Evolutionary conservation across 2,329 filamentous ascomycete genomes (phyloP), one percentile per base, ranked within the genome.

Genomic region (Fusarium pseudocircinatum): DNA sequence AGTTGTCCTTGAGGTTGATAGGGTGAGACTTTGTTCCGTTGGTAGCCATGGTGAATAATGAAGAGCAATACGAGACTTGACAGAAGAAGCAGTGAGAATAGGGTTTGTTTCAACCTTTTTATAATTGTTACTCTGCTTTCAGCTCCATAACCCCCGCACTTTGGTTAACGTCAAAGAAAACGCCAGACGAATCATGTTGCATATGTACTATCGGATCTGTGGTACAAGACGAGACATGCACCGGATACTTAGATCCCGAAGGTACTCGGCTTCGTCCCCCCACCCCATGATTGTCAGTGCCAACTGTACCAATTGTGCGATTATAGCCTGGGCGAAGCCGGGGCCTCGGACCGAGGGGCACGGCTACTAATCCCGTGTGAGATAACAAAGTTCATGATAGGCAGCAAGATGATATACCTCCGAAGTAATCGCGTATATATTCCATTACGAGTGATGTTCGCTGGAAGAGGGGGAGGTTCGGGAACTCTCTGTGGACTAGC

Each of bases 1-100:
- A 77, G 28, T 62, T 49, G 22, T 75, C 69, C 43, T 64, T 40
- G 22, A 77, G 60, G 18, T 67, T 14, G 1, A 77, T 37, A 7
- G 69, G 57, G 3, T 64, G 53, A 4, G 54, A 36, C 32, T 67
- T 58, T 24, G 47, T 39, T 30, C 72, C 60, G 49, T 72, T 74
- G 37, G 64, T 57, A 56, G 56, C 46, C 68, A 74, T 75, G 18
- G 5, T 69, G 28, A 18, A 18, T 14, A 18, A 43, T 18, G 20
- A 56, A 26, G 20, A 32, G 12, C 6, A 24, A 15, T 9, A 12
- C 10, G 24, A 42, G 20, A 8, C 14, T 22, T 14, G 11, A 24
- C 15, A 16, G 24, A 22, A 2, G 14, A 53, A 15, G 18, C 8
- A 28, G 18, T 10, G 5, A n/a, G 14, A 4, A 12, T 28, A 36